Percentiles rank a stretch among this genome's conserved stretches.
Evolutionary conservation across 2,329 filamentous ascomycete genomes (phyloP).

Genomic region (Fusarium domesticum): DNA sequence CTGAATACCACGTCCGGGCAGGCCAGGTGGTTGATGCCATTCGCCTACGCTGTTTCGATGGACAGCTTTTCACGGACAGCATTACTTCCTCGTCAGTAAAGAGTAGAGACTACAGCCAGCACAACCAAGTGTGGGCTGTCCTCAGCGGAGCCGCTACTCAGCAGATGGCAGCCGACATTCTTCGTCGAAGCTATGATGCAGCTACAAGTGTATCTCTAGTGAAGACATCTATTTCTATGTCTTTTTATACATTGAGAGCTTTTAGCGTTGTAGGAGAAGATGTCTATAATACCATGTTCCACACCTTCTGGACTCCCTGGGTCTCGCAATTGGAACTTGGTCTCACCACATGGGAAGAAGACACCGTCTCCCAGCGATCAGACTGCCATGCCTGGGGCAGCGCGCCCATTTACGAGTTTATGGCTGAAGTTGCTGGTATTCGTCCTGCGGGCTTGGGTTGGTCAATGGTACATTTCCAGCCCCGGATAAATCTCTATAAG

Average conservation of each 20-base stretch:
- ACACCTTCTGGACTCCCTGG: slow-evolving; percentile 1
- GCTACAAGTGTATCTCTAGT: not conserved
- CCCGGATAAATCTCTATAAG: no score
- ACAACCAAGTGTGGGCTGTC: slow-evolving; percentile 37
- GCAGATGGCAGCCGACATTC: no score
- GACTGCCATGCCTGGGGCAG: slow-evolving; percentile 8
- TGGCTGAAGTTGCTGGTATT: not conserved
- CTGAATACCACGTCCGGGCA: slow-evolving; percentile 29
- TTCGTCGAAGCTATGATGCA: not conserved
- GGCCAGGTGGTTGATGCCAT: slow-evolving; percentile 22
- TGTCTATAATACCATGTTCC: not conserved
- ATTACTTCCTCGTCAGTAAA: slow-evolving; percentile 30
- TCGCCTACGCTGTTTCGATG: slow-evolving; percentile 31
- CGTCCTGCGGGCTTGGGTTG: no score
- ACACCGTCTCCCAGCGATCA: slow-evolving; percentile 1
- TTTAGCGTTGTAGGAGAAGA: not conserved
- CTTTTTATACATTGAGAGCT: slow-evolving; percentile 5
- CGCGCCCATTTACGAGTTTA: not conserved
- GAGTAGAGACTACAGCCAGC: slow-evolving; percentile 31
- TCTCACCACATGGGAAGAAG: slow-evolving; percentile 5
- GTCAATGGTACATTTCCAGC: no score
- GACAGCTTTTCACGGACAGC: slow-evolving; percentile 33
- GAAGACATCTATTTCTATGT: not conserved
- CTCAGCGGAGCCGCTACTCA: slow-evolving; percentile 27
- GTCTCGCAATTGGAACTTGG: not conserved